Conservation (phyloP, 768 basidiomycete genomes). For the Trametopsis cervina region DNA sequence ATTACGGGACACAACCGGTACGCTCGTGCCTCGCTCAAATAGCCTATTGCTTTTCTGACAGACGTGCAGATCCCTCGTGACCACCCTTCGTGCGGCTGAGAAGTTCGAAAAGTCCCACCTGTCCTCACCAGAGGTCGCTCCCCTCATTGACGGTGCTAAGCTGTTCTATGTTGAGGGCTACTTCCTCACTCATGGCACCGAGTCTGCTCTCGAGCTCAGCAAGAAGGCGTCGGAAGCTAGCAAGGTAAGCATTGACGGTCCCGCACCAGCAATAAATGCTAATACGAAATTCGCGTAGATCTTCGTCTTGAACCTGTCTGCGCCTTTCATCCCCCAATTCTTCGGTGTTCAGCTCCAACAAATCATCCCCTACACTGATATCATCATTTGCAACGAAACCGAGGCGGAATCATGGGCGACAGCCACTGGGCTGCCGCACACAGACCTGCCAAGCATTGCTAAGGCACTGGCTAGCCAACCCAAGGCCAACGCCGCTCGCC, state of each 20-base stretch:
- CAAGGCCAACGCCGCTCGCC: constrained; percentile 70
- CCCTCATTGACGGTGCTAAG: constrained; percentile 73
- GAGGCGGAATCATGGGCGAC: constrained; percentile 87
- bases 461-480: constrained; percentile 63
- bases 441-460: constrained; percentile 64
- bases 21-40: constrained; percentile 15
- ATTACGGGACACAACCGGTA: constrained; percentile 91
- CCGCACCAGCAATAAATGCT: not conserved
- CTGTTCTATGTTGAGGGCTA: constrained; percentile 94
- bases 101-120: constrained; percentile 82
- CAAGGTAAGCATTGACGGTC: constrained; percentile 53
- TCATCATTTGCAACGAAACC: constrained; percentile 93
- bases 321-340: constrained; percentile 96
- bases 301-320: constrained; percentile 90
- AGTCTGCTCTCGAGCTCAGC: constrained; percentile 64
- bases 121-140: constrained; percentile 63
- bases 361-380: constrained; percentile 78
- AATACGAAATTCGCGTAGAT: constrained; percentile 37
- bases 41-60: not conserved
- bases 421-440: constrained; percentile 60
- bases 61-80: constrained; percentile 74
- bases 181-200: constrained; percentile 91
- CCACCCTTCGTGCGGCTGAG: constrained; percentile 85
- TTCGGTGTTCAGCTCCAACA: constrained; percentile 77
- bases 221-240: constrained; percentile 67